Evolutionary conservation across 768 basidiomycete species (phyloP).

Genomic region (Pulveroboletus sp.): DNA sequence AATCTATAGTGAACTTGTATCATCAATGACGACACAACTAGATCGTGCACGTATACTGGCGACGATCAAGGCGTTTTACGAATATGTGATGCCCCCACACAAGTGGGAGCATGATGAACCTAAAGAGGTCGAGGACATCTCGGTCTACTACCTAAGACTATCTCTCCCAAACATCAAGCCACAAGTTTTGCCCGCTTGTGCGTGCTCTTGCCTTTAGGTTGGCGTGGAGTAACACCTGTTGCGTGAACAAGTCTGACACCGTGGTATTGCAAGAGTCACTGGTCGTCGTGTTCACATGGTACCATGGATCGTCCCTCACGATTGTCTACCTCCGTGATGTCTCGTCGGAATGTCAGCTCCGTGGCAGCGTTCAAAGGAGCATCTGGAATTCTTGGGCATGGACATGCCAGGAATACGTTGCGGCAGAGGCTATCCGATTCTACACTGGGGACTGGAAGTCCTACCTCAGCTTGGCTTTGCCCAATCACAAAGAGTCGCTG

Average conservation of each 20-base stretch:
- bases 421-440: not conserved
- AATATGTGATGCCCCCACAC: not conserved
- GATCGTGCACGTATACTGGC: not conserved
- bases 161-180: not conserved
- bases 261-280: not conserved
- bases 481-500: not conserved
- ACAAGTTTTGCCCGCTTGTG: not conserved
- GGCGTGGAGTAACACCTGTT: not conserved
- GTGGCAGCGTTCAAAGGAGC: not conserved
- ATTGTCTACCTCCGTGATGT: not conserved
- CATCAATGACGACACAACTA: not conserved
- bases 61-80: not conserved
- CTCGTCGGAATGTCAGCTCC: not conserved
- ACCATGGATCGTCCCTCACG: not conserved
- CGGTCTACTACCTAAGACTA: not conserved
- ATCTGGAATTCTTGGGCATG: not conserved
- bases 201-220: not conserved
- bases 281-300: not conserved
- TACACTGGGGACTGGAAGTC: not conserved
- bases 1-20: not conserved
- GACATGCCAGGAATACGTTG: not conserved
- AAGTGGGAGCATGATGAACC: not conserved
- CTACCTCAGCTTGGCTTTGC: not conserved
- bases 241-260: not conserved
- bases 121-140: not conserved